Base-by-base conservation (phyloP, 2,329 filamentous ascomycete species). In the Didymella glomerata region DNA sequence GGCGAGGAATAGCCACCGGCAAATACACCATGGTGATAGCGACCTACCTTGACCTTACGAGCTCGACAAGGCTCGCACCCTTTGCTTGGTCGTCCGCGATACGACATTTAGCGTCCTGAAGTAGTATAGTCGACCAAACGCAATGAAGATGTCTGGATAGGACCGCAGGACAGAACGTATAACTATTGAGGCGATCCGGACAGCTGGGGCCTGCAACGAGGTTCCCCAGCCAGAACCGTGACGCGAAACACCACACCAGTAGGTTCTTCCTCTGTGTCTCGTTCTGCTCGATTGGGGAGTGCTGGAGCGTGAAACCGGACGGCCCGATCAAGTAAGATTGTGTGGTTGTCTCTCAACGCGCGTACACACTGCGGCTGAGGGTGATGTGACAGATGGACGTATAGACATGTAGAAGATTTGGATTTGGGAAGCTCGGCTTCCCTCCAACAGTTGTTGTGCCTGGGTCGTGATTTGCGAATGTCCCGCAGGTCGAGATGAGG, bases 61-160 rank as follows among this genome's bases (percentile, higher is more conserved):
- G 69, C 61, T 58, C 74, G 65, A 60, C 74, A 76, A 36, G 68
- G 62, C 55, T 75, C 69, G 44, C 73, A 76, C 27, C 74, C 73
- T 67, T 75, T 76, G 60, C 74, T 76, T 13, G 73, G 74, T 22
- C 72, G 62, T 51, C 74, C 73, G 32, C 72, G 71, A 54, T 76
- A 76, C 27, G 71, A 72, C 72, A 75, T 76, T 20, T 36, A n/a
- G 28, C 16, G n/a, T 34, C 13, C 28, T 27, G 18, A 52, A 34
- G 25, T 22, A n/a, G 44, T 44, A 28, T 48, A 38, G 40, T 40
- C 10, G 36, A 38, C n/a, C 32, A 20, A 18, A 25, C 13, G 34
- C 32, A 54, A 40, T 5, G 14, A 22, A 36, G 9, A 14, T 13
- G 8, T n/a, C 28, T 24, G 13, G 27, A 20, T 16, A 41, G 32